These are phyloP conservation scores for Trifolium pratense DNA, from an alignment of 306 rosid genomes.

Conservation along the genomic window DNA sequence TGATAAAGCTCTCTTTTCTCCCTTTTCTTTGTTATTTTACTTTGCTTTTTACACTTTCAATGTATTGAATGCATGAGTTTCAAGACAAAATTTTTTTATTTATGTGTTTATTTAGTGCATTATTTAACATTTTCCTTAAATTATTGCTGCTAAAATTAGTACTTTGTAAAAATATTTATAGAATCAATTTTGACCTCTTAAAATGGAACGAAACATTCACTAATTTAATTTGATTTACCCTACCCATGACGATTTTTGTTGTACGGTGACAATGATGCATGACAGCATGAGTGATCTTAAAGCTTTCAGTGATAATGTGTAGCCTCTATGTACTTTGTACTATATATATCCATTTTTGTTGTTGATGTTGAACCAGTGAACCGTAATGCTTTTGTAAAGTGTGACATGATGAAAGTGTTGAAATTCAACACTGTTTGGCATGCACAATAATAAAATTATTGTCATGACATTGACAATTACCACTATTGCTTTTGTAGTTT, in stretches of 20 bases:
- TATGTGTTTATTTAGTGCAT: too few relatives aligned
- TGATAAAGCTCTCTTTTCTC: too few relatives aligned
- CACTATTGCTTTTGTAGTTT: conserved; percentile 1
- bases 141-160: too few relatives aligned
- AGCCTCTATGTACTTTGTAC: background rate
- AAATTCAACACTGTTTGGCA: background rate
- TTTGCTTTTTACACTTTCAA: too few relatives aligned
- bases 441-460: background rate
- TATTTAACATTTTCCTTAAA: too few relatives aligned
- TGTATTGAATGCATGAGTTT: too few relatives aligned
- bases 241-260: background rate
- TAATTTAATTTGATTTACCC: background rate
- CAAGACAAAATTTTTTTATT: too few relatives aligned
- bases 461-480: background rate
- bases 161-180: too few relatives aligned
- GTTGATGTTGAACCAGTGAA: background rate
- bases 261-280: background rate
- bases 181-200: too few relatives aligned
- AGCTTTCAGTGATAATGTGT: background rate
- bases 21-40: too few relatives aligned
- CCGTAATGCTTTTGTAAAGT: background rate
- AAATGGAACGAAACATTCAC: too few relatives aligned
- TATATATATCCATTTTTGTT: background rate
- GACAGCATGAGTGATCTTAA: conserved; percentile 13
- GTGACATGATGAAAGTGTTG: background rate